Conservation (phyloP, 1,139 yeast species). For the Hanseniaspora sp. region DNA sequence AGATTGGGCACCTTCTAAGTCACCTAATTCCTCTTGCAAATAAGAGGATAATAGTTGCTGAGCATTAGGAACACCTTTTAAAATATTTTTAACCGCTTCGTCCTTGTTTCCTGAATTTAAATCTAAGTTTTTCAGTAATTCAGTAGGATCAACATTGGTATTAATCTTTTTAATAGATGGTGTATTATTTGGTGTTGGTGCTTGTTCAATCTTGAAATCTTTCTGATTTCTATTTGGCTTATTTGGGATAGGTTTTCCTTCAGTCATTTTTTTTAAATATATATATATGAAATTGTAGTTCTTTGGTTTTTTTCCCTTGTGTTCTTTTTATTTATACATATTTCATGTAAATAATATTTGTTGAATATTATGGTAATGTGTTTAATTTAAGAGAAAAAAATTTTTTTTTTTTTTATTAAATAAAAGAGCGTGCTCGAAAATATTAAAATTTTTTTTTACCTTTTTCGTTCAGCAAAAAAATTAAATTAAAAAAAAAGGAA, state of each 20-base stretch:
- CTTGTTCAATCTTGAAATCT: conserved; percentile 71
- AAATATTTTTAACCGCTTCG: conserved; percentile 33
- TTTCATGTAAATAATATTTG: too few species aligned
- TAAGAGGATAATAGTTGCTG: conserved; percentile 50
- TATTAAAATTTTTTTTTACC: too few species aligned
- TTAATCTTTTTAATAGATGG: conserved; percentile 43
- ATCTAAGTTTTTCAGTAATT: conserved; percentile 15
- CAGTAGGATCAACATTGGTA: conserved; percentile 33
- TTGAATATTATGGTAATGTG: too few species aligned
- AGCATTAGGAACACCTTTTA: conserved; percentile 53
- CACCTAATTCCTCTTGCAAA: conserved; percentile 84
- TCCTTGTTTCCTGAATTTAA: conserved; percentile 20
- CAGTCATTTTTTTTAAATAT: conserved; percentile 12
- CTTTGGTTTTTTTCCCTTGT: too few species aligned
- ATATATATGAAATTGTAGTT: too few species aligned
- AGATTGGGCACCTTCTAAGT: conserved; percentile 72
- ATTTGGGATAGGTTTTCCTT: conserved; percentile 15
- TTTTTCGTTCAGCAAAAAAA: too few species aligned
- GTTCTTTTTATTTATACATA: too few species aligned
- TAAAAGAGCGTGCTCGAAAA: too few species aligned
- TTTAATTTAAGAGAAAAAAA: too few species aligned
- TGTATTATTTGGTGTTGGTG: conserved; percentile 98
- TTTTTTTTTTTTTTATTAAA: too few species aligned
- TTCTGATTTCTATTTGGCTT: conserved; percentile 28
- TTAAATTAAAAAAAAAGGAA: too few species aligned